Conservation (phyloP, 2,329 filamentous ascomycete species). For the Zymoseptoria brevis region DNA sequence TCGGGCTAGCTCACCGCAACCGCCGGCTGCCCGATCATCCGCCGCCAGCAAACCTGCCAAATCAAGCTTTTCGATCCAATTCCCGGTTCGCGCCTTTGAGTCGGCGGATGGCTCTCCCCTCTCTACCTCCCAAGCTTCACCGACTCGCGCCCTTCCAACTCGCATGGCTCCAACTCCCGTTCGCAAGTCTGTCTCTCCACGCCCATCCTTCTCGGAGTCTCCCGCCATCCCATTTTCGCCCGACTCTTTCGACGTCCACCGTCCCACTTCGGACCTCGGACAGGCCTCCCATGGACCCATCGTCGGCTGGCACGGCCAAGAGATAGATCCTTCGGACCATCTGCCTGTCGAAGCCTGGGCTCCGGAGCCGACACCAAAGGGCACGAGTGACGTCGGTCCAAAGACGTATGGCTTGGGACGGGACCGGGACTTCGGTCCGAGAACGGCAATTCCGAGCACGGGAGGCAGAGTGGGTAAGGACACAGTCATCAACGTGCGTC, state of each 20-base stretch:
- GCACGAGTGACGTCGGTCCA: constrained; percentile 15
- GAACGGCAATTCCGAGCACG: constrained; percentile 12
- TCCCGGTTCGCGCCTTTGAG: constrained; percentile 27
- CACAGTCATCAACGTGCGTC: constrained; percentile 28
- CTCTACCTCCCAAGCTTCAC: constrained; percentile 20
- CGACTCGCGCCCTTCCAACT: constrained; percentile 24
- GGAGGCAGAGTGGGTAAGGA: constrained; percentile 23
- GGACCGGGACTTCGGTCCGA: constrained; percentile 28
- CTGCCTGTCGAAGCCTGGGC: constrained; percentile 70
- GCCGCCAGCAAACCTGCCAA: constrained; percentile 11
- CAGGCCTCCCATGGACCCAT: constrained; percentile 51
- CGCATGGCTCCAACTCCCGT: constrained; percentile 30
- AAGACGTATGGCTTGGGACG: constrained; percentile 30
- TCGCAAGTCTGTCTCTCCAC: constrained; percentile 68
- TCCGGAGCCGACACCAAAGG: constrained; percentile 62
- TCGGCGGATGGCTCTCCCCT: constrained; percentile 35
- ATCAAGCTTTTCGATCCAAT: constrained; percentile 26
- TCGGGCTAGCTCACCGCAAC: constrained; percentile 25
- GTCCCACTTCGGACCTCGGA: constrained; percentile 40
- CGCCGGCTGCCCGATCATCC: constrained; percentile 14
- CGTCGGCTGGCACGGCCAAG: constrained; percentile 64
- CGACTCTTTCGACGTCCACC: constrained; percentile 66
- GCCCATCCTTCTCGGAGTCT: constrained; percentile 46
- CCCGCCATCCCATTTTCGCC: constrained; percentile 62
- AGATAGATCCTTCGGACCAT: constrained; percentile 74